Evolutionary conservation across 495 filamentous ascomycete species (phyloP).

Genomic region (Thozetella sp.): DNA sequence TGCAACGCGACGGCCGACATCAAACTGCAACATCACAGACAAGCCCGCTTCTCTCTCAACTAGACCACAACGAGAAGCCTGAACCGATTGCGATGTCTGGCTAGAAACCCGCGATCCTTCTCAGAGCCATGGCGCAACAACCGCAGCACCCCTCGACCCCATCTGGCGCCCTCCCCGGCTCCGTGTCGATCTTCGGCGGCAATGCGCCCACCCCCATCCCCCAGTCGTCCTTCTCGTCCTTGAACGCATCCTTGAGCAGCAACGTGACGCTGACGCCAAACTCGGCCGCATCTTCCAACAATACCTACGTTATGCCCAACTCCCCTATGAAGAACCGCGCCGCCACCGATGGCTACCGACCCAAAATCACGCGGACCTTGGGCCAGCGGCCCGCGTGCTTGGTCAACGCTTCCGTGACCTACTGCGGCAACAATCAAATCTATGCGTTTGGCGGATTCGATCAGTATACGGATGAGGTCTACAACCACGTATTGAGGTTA

Average conservation of each 20-base stretch:
- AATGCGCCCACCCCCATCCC: constrained; percentile 8
- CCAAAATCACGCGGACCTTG: constrained; percentile 76
- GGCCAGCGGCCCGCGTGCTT: constrained; percentile 92
- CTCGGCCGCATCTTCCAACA: constrained; percentile 60
- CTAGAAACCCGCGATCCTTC: neutral
- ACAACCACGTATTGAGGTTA: constrained; percentile 92
- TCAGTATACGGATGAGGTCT: constrained; percentile 98
- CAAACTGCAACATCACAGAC: neutral
- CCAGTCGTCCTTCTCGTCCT: constrained; percentile 15
- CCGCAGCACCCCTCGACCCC: constrained; percentile 21
- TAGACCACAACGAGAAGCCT: constrained; percentile 3
- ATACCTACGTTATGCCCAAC: constrained; percentile 84
- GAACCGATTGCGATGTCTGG: constrained; percentile 6
- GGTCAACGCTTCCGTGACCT: constrained; percentile 97
- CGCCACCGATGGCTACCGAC: constrained; percentile 72
- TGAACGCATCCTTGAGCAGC: constrained; percentile 22
- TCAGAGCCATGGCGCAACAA: constrained; percentile 27
- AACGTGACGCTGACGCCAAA: constrained; percentile 41
- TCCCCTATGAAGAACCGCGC: constrained; percentile 68
- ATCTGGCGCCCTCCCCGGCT: constrained; percentile 8
- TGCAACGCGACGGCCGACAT: neutral
- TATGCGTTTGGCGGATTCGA: constrained; percentile 99
- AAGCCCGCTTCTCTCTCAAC: neutral
- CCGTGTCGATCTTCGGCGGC: constrained; percentile 34
- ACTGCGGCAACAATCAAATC: constrained; percentile 92